Percentiles rank a stretch among this genome's conserved stretches.
Conservation (phyloP, 2,329 filamentous ascomycete genomes). For the Berkeleyomyces basicola region DNA sequence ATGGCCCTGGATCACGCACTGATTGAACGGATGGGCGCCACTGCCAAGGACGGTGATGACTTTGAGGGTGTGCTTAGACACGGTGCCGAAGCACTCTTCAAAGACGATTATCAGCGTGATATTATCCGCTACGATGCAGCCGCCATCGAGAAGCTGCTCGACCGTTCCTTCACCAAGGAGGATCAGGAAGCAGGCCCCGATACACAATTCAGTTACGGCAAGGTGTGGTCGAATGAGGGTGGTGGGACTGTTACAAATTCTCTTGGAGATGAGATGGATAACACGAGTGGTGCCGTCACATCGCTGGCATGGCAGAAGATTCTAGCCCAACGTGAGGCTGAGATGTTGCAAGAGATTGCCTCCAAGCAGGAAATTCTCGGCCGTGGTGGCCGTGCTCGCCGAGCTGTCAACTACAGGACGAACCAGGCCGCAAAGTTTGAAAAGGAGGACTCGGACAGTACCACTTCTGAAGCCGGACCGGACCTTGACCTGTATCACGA, state of each 20-base stretch:
- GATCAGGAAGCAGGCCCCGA: slow-evolving; percentile 33
- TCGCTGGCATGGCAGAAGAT: slow-evolving; percentile 71
- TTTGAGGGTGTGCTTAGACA: slow-evolving; percentile 77
- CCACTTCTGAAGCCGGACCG: slow-evolving; percentile 9
- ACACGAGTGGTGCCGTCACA: slow-evolving; percentile 34
- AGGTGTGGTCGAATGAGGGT: slow-evolving; percentile 80
- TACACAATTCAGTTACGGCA: slow-evolving; percentile 67
- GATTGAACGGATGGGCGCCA: slow-evolving; percentile 77
- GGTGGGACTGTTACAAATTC: slow-evolving; percentile 48
- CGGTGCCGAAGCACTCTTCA: slow-evolving; percentile 74
- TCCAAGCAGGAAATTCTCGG: slow-evolving; percentile 55
- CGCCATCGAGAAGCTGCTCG: slow-evolving; percentile 79
- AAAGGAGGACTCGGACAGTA: slow-evolving; percentile 15
- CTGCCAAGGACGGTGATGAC: slow-evolving; percentile 64
- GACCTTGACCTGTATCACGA: neutral
- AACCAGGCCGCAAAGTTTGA: slow-evolving; percentile 16
- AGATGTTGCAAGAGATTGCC: slow-evolving; percentile 56
- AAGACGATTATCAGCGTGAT: slow-evolving; percentile 49
- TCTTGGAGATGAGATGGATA: slow-evolving; percentile 16
- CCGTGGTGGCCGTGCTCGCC: slow-evolving; percentile 61
- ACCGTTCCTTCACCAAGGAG: slow-evolving; percentile 58
- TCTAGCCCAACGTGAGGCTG: slow-evolving; percentile 62
- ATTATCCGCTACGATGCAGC: slow-evolving; percentile 69
- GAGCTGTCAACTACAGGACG: slow-evolving; percentile 18
- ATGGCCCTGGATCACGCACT: slow-evolving; percentile 90